Evolutionary conservation across 164 flowering plant species (phyloP), one percentile per base, ranked within the genome.

Genomic region (Stephania yunnanensis): DNA sequence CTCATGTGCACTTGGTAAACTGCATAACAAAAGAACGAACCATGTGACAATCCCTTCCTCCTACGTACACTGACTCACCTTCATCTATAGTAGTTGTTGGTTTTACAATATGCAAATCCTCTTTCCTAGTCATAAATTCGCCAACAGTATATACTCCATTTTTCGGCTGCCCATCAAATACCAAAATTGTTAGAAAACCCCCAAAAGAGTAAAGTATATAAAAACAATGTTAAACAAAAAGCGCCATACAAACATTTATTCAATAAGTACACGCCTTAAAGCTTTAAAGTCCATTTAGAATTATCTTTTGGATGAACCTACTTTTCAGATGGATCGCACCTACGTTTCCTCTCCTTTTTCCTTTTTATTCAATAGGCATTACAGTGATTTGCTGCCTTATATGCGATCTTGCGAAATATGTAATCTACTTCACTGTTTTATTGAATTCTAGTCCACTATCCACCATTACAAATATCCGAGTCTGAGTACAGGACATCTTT

Each of bases 61-160:
- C 6, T 20, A 61, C 1, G 5, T 61, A n/a, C 22, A 61, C 19
- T n/a, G 20, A n/a, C 66, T 6, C 81, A 93, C 99, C 99, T 86
- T 95, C 94, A 78, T 93, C 97, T 12, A 95, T 94, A 70, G 97
- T 88, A 46, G 97, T 95, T 12, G 91, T 89, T 46, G 94, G 85
- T 75, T 91, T 93, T 17, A 95, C 97, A 45, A 89, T 95, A 71
- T 84, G 90, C 72, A 93, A 78, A 65, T 88, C 86, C 80, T 92
- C 94, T 80, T 84, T 91, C 53, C 48, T 85, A 3, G 99, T 95
- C 97, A 95, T 95, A 78, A 91, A 95, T 65, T 95, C 97, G 68
- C 97, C 93, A n/a, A 95, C 99, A 1, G 87, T 92, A 77, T 88
- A 91, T 4, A 85, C 79, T 42, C 92, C 90, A 82, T 78, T 84